These are phyloP conservation scores for Aciculoconidium aculeatum DNA, from an alignment of 805 yeast species.

Conservation along the genomic window DNA sequence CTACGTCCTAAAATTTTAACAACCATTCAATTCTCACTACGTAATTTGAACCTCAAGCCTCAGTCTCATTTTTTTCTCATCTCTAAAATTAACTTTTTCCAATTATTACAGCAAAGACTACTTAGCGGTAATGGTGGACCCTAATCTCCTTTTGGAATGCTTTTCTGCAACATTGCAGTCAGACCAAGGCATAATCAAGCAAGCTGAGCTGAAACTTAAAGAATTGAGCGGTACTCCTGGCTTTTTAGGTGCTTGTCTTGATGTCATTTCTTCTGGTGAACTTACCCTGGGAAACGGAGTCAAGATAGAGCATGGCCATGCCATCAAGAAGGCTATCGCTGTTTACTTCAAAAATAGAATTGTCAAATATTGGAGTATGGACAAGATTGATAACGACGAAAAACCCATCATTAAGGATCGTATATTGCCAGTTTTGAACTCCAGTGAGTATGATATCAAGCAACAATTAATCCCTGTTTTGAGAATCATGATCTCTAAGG, in stretches of 20 bases:
- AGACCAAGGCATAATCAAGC: conserved; percentile 51
- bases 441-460: conserved; percentile 25
- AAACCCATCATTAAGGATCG: conserved; percentile 68
- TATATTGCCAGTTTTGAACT: conserved; percentile 51
- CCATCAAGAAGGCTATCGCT: conserved; percentile 54
- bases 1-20: no score
- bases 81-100: no score
- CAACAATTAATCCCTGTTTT: conserved; percentile 18
- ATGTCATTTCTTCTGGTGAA: conserved; percentile 53
- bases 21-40: no score
- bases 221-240: conserved; percentile 58
- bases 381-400: conserved; percentile 59
- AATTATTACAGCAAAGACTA: no score
- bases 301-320: conserved; percentile 19
- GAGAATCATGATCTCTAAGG: conserved; percentile 23
- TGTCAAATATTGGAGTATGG: conserved; percentile 51
- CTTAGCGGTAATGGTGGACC: conserved; percentile 44
- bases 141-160: conserved; percentile 59
- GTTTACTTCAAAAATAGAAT: conserved; percentile 78
- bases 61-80: no score
- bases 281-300: conserved; percentile 26
- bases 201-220: conserved; percentile 65
- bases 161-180: conserved; percentile 76
- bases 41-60: no score
- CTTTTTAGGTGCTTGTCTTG: conserved; percentile 77